A percentile compares a stretch with the other conserved stretches of the same genome.
Evolutionary conservation across 768 basidiomycete species (phyloP).

Genomic region (Coprinopsis marcescibilis): DNA sequence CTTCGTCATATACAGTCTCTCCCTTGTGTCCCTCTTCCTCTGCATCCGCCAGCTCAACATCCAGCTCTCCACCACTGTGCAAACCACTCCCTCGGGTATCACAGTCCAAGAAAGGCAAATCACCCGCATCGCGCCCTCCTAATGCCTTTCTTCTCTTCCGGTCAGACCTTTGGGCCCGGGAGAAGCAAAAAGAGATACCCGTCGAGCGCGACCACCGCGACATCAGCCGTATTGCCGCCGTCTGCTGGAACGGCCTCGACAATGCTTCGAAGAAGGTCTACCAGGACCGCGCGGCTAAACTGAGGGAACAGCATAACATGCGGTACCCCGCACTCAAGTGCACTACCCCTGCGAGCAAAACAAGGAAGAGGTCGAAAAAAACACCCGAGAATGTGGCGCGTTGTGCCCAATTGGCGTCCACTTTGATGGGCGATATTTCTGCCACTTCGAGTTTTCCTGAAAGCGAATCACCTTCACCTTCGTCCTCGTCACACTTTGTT

Average conservation of each 20-base stretch:
- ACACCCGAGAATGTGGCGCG: slow-evolving; percentile 11
- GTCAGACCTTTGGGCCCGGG: slow-evolving; percentile 51
- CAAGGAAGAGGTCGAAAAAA: slow-evolving; percentile 22
- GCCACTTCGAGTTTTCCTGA: too few species aligned
- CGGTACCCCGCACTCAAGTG: slow-evolving; percentile 54
- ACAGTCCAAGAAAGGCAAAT: slow-evolving; percentile 20
- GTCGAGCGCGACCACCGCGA: slow-evolving; percentile 61
- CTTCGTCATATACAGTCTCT: too few species aligned
- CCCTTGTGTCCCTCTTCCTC: slow-evolving; percentile 1
- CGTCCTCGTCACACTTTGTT: too few species aligned
- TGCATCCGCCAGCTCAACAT: too few species aligned
- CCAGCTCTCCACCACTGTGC: slow-evolving; percentile 13
- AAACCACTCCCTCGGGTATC: slow-evolving; percentile 5
- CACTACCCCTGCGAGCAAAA: slow-evolving; percentile 30
- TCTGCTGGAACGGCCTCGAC: slow-evolving; percentile 52
- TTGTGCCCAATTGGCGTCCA: background rate
- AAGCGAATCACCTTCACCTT: too few species aligned
- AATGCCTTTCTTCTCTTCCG: slow-evolving; percentile 78
- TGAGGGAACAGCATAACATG: slow-evolving; percentile 40
- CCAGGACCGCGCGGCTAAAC: slow-evolving; percentile 34
- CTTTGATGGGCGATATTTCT: background rate
- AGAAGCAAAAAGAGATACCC: slow-evolving; percentile 40
- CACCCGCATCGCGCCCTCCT: slow-evolving; percentile 60
- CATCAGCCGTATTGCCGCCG: slow-evolving; percentile 59
- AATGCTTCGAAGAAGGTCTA: slow-evolving; percentile 37